phyloP scores from a whole-genome alignment of 2,329 filamentous ascomycete species.

The Diaporthe citri region DNA sequence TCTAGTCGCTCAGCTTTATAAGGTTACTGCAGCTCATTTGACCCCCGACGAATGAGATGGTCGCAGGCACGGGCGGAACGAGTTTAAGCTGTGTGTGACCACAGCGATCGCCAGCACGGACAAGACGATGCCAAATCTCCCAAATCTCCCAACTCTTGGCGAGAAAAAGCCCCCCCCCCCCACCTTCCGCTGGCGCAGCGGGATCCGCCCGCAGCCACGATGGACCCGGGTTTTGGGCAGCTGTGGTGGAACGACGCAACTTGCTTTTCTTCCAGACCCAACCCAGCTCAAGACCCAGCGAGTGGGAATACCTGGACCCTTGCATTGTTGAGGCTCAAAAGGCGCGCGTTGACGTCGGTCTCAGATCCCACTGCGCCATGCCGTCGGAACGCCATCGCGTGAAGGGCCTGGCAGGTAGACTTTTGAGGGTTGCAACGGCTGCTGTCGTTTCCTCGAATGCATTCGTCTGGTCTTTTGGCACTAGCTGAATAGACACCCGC shows the following conservation, averaged over 20 bases:
- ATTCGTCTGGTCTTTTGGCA: conserved; percentile 4
- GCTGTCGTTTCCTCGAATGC: not conserved
- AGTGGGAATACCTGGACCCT: conserved; percentile 4
- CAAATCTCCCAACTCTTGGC: conserved; percentile 21
- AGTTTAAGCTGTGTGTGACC: conserved; percentile 2
- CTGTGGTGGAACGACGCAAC: conserved; percentile 3
- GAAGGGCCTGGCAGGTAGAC: not conserved
- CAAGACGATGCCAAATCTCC: conserved; percentile 15
- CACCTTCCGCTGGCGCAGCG: conserved; percentile 14
- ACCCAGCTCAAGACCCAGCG: not conserved
- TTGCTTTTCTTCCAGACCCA: conserved; percentile 1
- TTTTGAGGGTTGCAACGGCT: conserved; percentile 8
- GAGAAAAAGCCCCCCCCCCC: not conserved
- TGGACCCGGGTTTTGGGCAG: not conserved
- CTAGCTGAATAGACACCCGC: not conserved
- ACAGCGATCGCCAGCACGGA: not conserved
- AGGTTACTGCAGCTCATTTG: conserved; percentile 15
- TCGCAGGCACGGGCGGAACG: not conserved
- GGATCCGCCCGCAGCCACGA: not conserved
- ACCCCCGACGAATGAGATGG: not conserved
- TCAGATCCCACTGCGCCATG: not conserved
- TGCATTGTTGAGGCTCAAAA: conserved; percentile 21
- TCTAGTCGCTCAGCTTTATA: conserved; percentile 23
- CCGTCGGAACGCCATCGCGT: not conserved
- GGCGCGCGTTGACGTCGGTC: not conserved